Base-by-base conservation (phyloP, 768 basidiomycete genomes). In the Inosperma sp. region DNA sequence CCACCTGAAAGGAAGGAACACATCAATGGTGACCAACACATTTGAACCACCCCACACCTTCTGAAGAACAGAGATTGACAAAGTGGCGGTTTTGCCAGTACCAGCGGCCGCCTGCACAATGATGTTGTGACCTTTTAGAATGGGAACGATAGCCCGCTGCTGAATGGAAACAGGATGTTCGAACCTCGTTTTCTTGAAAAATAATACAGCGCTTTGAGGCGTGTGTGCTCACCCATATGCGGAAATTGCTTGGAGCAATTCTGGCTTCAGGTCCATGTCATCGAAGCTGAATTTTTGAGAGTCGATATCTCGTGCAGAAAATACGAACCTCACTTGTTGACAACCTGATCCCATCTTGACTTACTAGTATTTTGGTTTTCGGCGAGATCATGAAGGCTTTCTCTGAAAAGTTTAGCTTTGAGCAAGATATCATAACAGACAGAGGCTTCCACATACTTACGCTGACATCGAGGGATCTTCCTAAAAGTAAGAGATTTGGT, bases 131-230 rank as follows among this genome's bases (percentile, higher is more conserved):
- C 92, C 93, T 70, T 93, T 93, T n/a, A n/a, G n/a, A 67, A 99
- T 93, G 60, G 96, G 95, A 58, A 96, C 87, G 71, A 99, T 99
- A 56, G 96, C 96, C 62, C 96, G 88, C 75, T 97, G 93, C 73
- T 99, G 96, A 69, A 99, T 99, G 54, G 95, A 88, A 31, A 94
- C 97, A 30, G 96, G 96, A 57, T 93, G 90, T 74, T 98, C 96
- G 68, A 98, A 98, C 83, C 88, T 89, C 56, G 33, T 54, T 48
- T 23, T 27, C 51, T 55, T 40, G 40, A 44, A 44, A n/a, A 23
- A n/a, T 41, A 47, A 48, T 49, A 9, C 16, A 30, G 44, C 19
- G 12, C n/a, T 8, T 30, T 14, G n/a, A 36, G n/a, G 21, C 33
- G 4, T 22, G n/a, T 25, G 50, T 25, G 69, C 82, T 70, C 65